Evolutionary conservation across 2,329 filamentous ascomycete species (phyloP).

Genomic region (Trichoderma sp.): DNA sequence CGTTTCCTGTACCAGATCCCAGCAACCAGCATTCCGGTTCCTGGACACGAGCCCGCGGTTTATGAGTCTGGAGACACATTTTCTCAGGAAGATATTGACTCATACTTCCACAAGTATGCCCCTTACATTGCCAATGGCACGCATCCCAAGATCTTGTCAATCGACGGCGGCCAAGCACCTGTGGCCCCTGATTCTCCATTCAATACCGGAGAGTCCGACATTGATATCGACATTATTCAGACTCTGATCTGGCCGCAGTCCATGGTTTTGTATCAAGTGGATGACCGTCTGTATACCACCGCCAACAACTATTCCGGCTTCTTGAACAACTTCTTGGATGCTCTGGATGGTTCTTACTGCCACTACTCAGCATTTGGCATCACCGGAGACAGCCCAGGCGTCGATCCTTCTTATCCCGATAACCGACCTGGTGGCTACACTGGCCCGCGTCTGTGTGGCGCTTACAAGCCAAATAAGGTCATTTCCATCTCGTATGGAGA

Average conservation of each 20-base stretch:
- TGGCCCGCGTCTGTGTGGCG: slow-evolving; percentile 32
- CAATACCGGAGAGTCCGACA: slow-evolving; percentile 45
- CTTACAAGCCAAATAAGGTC: slow-evolving; percentile 34
- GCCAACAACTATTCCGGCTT: slow-evolving; percentile 41
- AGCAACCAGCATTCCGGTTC: slow-evolving; percentile 47
- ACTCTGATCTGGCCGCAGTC: slow-evolving; percentile 51
- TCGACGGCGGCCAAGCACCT: slow-evolving; percentile 46
- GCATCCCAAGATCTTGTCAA: slow-evolving; percentile 41
- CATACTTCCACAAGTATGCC: slow-evolving; percentile 44
- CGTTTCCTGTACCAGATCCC: slow-evolving; percentile 43
- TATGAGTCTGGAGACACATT: slow-evolving; percentile 52
- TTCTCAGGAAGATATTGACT: slow-evolving; percentile 45
- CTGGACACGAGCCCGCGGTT: slow-evolving; percentile 49
- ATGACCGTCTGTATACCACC: slow-evolving; percentile 43
- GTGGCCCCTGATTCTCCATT: slow-evolving; percentile 26
- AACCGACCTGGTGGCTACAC: slow-evolving; percentile 47
- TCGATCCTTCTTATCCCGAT: slow-evolving; percentile 51
- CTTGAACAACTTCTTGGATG: slow-evolving; percentile 45
- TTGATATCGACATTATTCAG: slow-evolving; percentile 49
- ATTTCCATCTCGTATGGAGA: slow-evolving; percentile 47
- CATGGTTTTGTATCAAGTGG: slow-evolving; percentile 45
- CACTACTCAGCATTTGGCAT: slow-evolving; percentile 43
- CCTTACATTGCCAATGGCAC: slow-evolving; percentile 41
- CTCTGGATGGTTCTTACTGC: slow-evolving; percentile 53
- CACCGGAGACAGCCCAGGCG: slow-evolving; percentile 21